A percentile compares a stretch with the other conserved stretches of the same genome.
Evolutionary conservation across 768 basidiomycete genomes (phyloP).

Genomic region (Cystobasidium ongulense): DNA sequence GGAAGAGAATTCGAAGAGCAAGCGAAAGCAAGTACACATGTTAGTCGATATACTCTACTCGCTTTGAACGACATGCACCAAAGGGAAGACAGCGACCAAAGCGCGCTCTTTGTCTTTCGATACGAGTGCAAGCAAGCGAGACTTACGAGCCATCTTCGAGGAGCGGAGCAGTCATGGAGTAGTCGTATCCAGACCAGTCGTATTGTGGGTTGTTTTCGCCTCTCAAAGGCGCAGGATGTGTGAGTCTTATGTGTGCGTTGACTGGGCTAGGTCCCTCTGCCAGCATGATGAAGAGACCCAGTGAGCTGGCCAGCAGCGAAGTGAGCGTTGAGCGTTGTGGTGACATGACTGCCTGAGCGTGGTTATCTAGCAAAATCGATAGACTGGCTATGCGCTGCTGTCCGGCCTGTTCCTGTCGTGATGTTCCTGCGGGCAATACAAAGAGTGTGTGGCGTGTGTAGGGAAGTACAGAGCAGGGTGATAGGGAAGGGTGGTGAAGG

Average conservation of each 20-base stretch:
- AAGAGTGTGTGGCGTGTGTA: too few relatives aligned
- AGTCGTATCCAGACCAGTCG: not conserved
- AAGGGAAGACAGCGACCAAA: not conserved
- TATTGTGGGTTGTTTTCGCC: not conserved
- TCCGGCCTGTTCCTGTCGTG: not conserved
- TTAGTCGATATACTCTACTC: too few relatives aligned
- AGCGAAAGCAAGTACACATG: too few relatives aligned
- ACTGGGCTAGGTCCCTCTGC: not conserved
- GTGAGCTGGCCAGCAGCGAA: conserved; percentile 4
- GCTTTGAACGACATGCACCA: too few relatives aligned
- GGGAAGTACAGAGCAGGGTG: too few relatives aligned
- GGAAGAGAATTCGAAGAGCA: too few relatives aligned
- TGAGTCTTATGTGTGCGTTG: conserved; percentile 6
- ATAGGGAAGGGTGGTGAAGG: too few relatives aligned
- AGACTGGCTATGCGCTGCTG: not conserved
- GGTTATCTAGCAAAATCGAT: too few relatives aligned
- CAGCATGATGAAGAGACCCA: not conserved
- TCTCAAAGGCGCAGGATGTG: conserved; percentile 3
- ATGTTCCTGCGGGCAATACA: too few relatives aligned
- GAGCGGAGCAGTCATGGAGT: conserved; percentile 5
- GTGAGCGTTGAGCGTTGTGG: not conserved
- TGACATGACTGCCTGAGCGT: not conserved
- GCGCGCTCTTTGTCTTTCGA: not conserved
- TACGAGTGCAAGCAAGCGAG: too few relatives aligned
- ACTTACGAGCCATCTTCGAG: conserved; percentile 6